Percentiles rank a stretch among this genome's conserved stretches.
Evolutionary conservation across 495 filamentous ascomycete genomes (phyloP).

Genomic region (Platismatia glauca): DNA sequence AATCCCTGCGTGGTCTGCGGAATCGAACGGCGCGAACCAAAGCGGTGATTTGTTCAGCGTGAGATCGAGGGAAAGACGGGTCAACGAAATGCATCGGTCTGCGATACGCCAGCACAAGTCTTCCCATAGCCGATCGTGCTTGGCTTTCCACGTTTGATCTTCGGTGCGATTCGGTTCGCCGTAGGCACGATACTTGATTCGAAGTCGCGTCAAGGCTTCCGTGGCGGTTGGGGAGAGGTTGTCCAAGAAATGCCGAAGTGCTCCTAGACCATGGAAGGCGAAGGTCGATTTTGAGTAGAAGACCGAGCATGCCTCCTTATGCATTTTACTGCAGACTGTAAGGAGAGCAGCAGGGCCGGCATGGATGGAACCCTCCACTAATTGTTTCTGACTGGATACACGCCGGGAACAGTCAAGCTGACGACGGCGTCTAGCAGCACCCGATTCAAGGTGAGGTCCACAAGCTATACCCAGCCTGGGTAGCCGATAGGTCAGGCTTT

Average conservation of each 20-base stretch:
- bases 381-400: background rate
- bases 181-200: conserved; percentile 17
- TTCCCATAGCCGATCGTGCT: conserved; percentile 18
- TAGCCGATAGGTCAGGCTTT: conserved; percentile 9
- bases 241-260: conserved; percentile 19
- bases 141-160: conserved; percentile 18
- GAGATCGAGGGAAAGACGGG: conserved; percentile 15
- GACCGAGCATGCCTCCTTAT: conserved; percentile 16
- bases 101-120: conserved; percentile 18
- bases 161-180: conserved; percentile 13
- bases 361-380: background rate
- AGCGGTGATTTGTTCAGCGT: conserved; percentile 15
- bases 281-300: conserved; percentile 23
- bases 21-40: conserved; percentile 8
- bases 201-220: conserved; percentile 9
- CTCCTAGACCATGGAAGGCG: conserved; percentile 12
- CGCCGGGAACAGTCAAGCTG: conserved; percentile 12
- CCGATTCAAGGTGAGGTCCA: background rate
- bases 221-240: conserved; percentile 4
- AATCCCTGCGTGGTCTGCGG: background rate
- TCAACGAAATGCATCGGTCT: conserved; percentile 10
- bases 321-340: conserved; percentile 12
- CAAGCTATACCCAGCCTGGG: background rate
- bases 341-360: conserved; percentile 18
- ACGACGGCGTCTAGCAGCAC: conserved; percentile 13